Evolutionary conservation across 1,284 basidiomycete genomes (phyloP).

Genomic region (Malassezia caprae): DNA sequence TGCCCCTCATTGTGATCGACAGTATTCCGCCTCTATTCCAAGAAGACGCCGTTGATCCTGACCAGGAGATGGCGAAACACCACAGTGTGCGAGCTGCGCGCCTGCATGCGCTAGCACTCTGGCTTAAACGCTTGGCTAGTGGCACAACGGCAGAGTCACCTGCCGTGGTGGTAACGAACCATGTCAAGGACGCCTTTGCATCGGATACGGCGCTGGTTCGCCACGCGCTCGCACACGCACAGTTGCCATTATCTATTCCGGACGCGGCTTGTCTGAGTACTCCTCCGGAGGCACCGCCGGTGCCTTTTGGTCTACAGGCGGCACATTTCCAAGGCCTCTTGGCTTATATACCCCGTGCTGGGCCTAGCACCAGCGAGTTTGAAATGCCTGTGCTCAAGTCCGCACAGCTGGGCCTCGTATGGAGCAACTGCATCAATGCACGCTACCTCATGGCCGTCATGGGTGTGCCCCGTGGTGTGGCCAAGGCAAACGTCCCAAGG

Average conservation of each 20-base stretch:
- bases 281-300: background rate
- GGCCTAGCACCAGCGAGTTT: background rate
- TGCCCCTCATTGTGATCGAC: conserved; percentile 24
- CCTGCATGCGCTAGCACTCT: conserved; percentile 22
- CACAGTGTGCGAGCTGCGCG: conserved; percentile 19
- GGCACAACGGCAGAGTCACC: background rate
- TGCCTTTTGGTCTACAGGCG: conserved; percentile 2
- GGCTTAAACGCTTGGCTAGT: conserved; percentile 21
- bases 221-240: conserved; percentile 1
- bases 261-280: background rate
- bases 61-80: conserved; percentile 1
- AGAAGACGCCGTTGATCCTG: conserved; percentile 21
- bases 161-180: conserved; percentile 29
- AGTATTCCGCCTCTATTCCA: conserved; percentile 33
- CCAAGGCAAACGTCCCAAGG: background rate
- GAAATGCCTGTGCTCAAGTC: conserved; percentile 13
- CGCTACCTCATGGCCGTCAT: conserved; percentile 19
- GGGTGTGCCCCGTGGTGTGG: background rate
- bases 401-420: conserved; percentile 31
- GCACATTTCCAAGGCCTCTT: conserved; percentile 14
- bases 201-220: conserved; percentile 17
- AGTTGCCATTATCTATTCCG: background rate
- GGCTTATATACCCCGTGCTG: conserved; percentile 2
- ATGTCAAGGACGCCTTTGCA: conserved; percentile 35
- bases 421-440: conserved; percentile 31